A percentile compares a stretch with the other conserved stretches of the same genome.
Conservation (phyloP, 139 green algal genomes). For the Micractinium sp. region DNA sequence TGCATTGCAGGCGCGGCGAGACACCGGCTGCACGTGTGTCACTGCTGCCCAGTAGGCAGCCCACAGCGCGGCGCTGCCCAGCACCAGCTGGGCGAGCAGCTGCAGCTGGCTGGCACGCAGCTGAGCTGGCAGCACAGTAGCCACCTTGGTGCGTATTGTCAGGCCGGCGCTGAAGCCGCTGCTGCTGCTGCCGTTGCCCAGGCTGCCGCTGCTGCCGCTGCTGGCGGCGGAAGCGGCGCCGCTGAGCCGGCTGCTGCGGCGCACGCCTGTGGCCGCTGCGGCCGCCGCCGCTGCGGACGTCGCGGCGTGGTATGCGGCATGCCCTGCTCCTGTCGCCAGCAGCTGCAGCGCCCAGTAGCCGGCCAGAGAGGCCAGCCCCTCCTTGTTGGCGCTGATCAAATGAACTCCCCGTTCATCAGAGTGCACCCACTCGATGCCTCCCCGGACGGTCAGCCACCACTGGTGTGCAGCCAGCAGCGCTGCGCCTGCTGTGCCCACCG, state of each 20-base stretch:
- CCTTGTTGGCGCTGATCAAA: constrained; percentile 81
- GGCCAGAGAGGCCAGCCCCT: constrained; percentile 75
- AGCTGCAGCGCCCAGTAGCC: constrained; percentile 83
- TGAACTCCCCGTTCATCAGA: constrained; percentile 37
- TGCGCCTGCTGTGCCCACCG: constrained; percentile 6
- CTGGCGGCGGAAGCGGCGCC: not conserved
- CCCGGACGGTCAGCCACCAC: constrained; percentile 31
- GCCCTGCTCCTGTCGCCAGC: constrained; percentile 17
- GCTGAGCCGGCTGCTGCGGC: constrained; percentile 11
- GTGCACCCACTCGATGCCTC: constrained; percentile 55
- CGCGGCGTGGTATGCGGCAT: not conserved
- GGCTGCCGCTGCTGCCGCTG: not conserved
- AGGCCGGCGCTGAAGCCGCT: not conserved
- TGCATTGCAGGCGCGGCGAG: constrained; percentile 78
- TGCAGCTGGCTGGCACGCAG: not conserved
- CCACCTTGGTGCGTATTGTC: not conserved
- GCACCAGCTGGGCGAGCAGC: constrained; percentile 32
- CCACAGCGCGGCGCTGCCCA: constrained; percentile 45
- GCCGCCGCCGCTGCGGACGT: not conserved
- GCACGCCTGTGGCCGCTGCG: not conserved
- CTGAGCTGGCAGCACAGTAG: not conserved
- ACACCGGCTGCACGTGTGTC: constrained; percentile 60
- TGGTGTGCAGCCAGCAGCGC: constrained; percentile 54
- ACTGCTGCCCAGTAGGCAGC: not conserved
- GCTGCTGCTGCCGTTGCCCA: not conserved